phyloP scores from a whole-genome alignment of 164 flowering plant species.

The Umbellularia californica region DNA sequence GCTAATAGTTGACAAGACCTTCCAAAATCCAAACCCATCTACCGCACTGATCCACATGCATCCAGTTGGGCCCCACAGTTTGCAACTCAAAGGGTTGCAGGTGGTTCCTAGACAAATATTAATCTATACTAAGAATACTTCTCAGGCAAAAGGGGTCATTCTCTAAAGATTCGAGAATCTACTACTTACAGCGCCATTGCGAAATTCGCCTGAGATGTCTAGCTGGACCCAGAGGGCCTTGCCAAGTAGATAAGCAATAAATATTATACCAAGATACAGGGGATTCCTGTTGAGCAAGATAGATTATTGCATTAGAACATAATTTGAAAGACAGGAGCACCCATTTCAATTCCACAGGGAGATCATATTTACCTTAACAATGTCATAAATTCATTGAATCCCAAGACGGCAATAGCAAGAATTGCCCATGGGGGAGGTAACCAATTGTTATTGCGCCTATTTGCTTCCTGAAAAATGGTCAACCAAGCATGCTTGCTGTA shows the following conservation, averaged over 20 bases:
- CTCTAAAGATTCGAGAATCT: not conserved
- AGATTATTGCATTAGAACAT: not conserved
- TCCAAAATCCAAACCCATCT: no score
- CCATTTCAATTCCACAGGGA: not conserved
- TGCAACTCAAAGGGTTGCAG: no score
- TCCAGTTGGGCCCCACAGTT: no score
- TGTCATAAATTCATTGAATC: constrained; percentile 97
- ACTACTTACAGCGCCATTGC: constrained; percentile 82
- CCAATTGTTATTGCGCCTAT: constrained; percentile 86
- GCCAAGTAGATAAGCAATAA: constrained; percentile 57
- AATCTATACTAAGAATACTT: no score
- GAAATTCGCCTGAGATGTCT: constrained; percentile 75
- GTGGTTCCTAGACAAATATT: no score
- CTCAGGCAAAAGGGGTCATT: not conserved
- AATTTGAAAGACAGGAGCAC: not conserved
- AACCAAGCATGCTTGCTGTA: not conserved
- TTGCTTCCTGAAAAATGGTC: constrained; percentile 59
- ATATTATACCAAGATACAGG: constrained; percentile 64
- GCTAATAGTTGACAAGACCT: no score
- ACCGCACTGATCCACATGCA: no score
- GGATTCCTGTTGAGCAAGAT: constrained; percentile 66
- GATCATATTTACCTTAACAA: constrained; percentile 54
- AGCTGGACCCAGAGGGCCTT: constrained; percentile 92
- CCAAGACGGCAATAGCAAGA: constrained; percentile 62
- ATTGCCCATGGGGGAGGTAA: constrained; percentile 98